These are phyloP conservation scores for Telopea speciosissima DNA, from an alignment of 177 flowering plant genomes.

Conservation along the genomic window DNA sequence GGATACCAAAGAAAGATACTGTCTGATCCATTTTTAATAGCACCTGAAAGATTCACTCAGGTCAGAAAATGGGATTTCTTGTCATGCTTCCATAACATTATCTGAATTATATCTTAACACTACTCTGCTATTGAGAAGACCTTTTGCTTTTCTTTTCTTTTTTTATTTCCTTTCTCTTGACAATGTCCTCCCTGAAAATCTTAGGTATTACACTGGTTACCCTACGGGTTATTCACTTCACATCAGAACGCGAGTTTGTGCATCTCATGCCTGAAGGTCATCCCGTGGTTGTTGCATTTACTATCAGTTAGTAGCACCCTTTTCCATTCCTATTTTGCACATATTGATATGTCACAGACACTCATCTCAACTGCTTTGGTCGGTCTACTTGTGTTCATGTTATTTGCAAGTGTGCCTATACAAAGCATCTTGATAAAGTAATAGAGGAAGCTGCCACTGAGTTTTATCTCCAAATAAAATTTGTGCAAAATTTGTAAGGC, in stretches of 20 bases:
- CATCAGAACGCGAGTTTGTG: slow-evolving; percentile 89
- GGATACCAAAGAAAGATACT: too few relatives aligned
- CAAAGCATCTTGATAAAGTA: slow-evolving; percentile 75
- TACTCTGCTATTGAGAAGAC: too few relatives aligned
- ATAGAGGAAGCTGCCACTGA: slow-evolving; percentile 87
- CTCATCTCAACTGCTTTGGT: background rate
- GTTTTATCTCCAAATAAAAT: slow-evolving; percentile 73
- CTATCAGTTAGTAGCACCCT: slow-evolving; percentile 64
- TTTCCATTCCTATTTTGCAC: background rate
- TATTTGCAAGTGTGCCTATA: slow-evolving; percentile 50
- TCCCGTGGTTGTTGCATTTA: slow-evolving; percentile 87
- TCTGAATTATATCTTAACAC: too few relatives aligned
- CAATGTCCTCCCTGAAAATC: background rate
- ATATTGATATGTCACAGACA: background rate
- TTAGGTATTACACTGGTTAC: slow-evolving; percentile 88
- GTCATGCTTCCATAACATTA: too few relatives aligned
- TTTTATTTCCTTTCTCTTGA: too few relatives aligned
- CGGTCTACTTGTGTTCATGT: slow-evolving; percentile 1
- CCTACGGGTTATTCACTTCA: slow-evolving; percentile 77
- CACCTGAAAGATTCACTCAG: too few relatives aligned
- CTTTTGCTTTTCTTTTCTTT: too few relatives aligned
- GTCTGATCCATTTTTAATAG: background rate
- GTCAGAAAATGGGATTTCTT: too few relatives aligned
- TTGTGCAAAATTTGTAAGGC: slow-evolving; percentile 32
- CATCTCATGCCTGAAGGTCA: slow-evolving; percentile 81